A percentile compares a stretch with the other conserved stretches of the same genome.
phyloP scores from a whole-genome alignment of 139 green algal genomes.

The Chlamydomonas sp. region DNA sequence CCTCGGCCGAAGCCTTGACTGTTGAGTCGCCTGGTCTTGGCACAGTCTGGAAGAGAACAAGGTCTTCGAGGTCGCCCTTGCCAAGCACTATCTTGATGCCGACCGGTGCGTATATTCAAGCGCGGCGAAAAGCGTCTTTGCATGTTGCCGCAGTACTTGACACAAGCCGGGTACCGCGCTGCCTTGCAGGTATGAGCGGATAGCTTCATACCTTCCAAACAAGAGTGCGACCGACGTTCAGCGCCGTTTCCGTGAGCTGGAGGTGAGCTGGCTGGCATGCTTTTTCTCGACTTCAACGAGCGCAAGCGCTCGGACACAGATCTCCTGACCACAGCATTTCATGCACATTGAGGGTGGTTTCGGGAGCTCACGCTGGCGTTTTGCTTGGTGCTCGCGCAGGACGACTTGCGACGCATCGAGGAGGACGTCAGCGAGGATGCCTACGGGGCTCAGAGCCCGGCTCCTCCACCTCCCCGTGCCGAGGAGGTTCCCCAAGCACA shows the following conservation, averaged over 20 bases:
- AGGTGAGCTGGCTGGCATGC: conserved; percentile 14
- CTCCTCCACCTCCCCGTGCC: not conserved
- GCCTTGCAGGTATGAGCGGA: conserved; percentile 20
- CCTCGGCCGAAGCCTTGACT: too few relatives aligned
- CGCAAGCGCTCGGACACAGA: not conserved
- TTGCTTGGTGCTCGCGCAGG: not conserved
- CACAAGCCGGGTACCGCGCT: not conserved
- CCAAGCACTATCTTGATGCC: conserved; percentile 30
- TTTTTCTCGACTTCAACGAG: not conserved
- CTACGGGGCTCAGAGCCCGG: not conserved
- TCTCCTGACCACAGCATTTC: not conserved
- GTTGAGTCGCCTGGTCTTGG: not conserved
- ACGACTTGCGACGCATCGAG: conserved; percentile 32
- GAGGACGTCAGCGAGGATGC: conserved; percentile 5
- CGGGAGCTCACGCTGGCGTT: not conserved
- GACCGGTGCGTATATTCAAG: conserved; percentile 17
- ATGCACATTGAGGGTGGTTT: not conserved
- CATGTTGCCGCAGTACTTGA: not conserved
- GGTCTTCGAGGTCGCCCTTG: conserved; percentile 37
- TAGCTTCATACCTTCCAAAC: conserved; percentile 30
- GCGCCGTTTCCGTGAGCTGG: conserved; percentile 34
- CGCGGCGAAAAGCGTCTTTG: not conserved
- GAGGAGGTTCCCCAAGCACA: not conserved
- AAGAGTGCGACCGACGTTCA: conserved; percentile 24
- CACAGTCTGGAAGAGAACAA: conserved; percentile 46